Evolutionary conservation across 2,329 filamentous ascomycete genomes (phyloP), one percentile per base, ranked within the genome.

Genomic region (Colletotrichum eremochloae): DNA sequence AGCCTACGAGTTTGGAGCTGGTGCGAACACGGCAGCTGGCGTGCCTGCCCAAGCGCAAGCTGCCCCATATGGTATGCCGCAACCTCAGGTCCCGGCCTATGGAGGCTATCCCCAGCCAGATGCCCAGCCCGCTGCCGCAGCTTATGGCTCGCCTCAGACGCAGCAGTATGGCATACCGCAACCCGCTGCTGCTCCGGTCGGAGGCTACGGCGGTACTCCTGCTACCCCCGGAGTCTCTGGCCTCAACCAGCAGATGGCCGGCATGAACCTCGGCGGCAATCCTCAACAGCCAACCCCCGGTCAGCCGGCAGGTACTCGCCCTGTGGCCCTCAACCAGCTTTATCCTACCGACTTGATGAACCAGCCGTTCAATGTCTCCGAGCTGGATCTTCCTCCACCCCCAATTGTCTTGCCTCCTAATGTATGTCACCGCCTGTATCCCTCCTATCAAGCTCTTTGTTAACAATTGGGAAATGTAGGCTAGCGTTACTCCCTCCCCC

Each of bases 361-460:
- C 77, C 94, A 97, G 83, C 95, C 96, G 36, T 97, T 99, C 85
- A 96, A 97, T 80, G 95, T 97, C 76, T 91, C 93, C 62, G 96
- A 98, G 85, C 85, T 99, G 75, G 96, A 98, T 78, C 89, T 95
- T 73, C 94, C 95, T 57, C 96, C 96, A 44, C 96, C 96, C 71
- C 92, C 94, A 20, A 97, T 97, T 78, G 90, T 97, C 77, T 86
- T 99, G 53, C 96, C 96, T 60, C 91, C 94, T 63, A 97, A 97
- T 84, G 96, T 98, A 86, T 86, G 94, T 89, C 68, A 58, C 53
- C 50, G 31, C 50, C 8, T 46, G 15, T 14, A 31, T 20, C 24
- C 66, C 31, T n/a, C 8, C 24, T 24, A 12, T 18, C 29, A 44
- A 68, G 48, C 31, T 42, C 18, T 12, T 3, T 52, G 33, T 36